Base-by-base conservation (phyloP, 2,329 filamentous ascomycete genomes). In the Colletotrichum costaricense region DNA sequence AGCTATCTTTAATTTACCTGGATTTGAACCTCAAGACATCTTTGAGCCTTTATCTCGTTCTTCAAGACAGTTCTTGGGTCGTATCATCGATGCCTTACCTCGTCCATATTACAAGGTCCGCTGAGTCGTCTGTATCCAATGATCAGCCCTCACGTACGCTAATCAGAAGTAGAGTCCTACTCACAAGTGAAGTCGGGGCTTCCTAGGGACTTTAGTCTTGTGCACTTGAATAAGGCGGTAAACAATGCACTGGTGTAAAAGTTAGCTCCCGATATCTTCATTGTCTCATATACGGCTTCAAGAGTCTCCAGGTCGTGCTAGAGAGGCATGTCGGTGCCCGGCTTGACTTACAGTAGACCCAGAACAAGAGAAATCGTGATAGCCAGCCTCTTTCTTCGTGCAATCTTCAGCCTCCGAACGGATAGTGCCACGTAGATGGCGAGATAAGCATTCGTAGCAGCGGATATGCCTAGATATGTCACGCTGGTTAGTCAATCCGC, bases 361-460 rank as follows among this genome's bases (percentile, higher is more conserved):
- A 85, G 79, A 0, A 83, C 81, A 9, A 86, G 76, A 0, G 84
- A 80, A 42, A 76, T 74, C 0, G 78, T 78, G 1, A 86, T 69
- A 0, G 80, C 84, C 3, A 86, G 49, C 75, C 85, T 85, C 77
- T 85, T 85, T 66, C 78, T 79, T 16, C 80, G 72, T 11, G 80
- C 79, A 74, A 86, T 78, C 46, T 84, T 82, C 8, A 86, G 76
- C 9, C 77, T 76, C 22, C 74, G 82, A 0, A 86, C 77, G 0
- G 85, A 79, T 1, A 82, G 59, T 2, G 81, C 80, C 0, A 84
- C 84, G 42, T 85, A 86, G 1, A 85, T 69, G 22, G 85, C 83
- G 8, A 86, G 79, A 62, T 86, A 86, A 0, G 85, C 76, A 71
- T 86, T 73, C 4, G 70, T 73, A 28, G 46, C 70, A 14, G 70